Evolutionary conservation across 495 filamentous ascomycete species (phyloP).

Genomic region (Daldinia concentrica): DNA sequence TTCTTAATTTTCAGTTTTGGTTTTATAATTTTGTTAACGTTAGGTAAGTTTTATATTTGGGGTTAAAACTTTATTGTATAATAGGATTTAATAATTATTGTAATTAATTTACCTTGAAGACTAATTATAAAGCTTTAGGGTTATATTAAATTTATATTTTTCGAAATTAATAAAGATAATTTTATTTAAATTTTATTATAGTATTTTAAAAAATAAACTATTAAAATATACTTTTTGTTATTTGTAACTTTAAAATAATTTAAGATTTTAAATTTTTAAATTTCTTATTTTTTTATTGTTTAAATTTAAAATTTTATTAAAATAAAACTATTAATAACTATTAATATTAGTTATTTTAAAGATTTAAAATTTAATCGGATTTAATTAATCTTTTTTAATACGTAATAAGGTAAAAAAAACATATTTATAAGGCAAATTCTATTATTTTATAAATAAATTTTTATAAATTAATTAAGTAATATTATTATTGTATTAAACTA

Average conservation of each 20-base stretch:
- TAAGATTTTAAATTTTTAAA: background rate
- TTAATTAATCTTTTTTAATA: background rate
- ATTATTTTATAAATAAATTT: background rate
- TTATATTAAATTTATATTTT: background rate
- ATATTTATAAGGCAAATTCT: background rate
- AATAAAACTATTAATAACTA: background rate
- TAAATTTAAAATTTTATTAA: background rate
- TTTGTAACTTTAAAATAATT: background rate
- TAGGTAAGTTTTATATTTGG: too few relatives aligned
- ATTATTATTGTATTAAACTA: background rate
- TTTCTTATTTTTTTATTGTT: background rate
- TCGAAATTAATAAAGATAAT: background rate
- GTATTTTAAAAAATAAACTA: background rate
- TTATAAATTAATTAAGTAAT: background rate
- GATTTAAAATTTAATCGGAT: background rate
- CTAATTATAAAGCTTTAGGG: background rate
- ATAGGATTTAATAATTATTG: background rate
- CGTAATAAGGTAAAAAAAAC: background rate
- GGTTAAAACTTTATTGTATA: background rate
- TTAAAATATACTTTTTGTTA: background rate
- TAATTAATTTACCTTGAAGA: background rate
- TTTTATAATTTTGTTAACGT: background rate
- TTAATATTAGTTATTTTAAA: background rate
- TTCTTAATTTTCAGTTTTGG: background rate
- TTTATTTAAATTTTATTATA: background rate